Evolutionary conservation across 257 asterid species (phyloP), one percentile per base, ranked within the genome.

Genomic region (Cruciata laevipes): DNA sequence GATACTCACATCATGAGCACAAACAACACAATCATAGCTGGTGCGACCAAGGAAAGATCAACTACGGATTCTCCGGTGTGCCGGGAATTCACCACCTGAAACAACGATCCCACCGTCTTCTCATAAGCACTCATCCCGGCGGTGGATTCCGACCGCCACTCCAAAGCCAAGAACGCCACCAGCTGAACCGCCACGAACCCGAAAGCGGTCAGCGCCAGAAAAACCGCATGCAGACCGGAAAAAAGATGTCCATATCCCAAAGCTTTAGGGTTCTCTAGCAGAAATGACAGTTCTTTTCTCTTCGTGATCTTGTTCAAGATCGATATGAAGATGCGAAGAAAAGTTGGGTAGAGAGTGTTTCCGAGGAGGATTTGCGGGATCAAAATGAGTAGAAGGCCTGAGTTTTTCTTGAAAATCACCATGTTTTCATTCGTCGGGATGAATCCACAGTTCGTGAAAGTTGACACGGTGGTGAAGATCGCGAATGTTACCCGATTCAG

Each of bases 341-440:
- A 60, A 2, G 65, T 67, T 0, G 93, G 80, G 21, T 73, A 85
- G 40, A 88, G 38, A 0, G 88, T 88, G 83, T 84, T 86, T 55
- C 95, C 95, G 8, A 82, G 56, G 25, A 88, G 78, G 23, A 82
- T 1, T 30, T 72, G 89, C 8, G 87, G 92, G 57, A 83, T 80
- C 2, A 85, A 7, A 56, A 85, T 79, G 35, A 83, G 78, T 2
- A 74, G 69, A 10, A 87, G 73, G 2, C 87, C 86, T 0, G 86
- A 53, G 23, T 83, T 76, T 24, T 73, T 74, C 74, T 68, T 83
- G 77, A 87, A 83, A 40, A 66, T 75, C 40, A 73, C 51, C 95
- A 85, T 87, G 73, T 85, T 87, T 63, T 83, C 91, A 30, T 81
- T 87, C 4, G 86, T 81, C 0, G 95, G 91, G 18, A 83, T 40